A percentile compares a stretch with the other conserved stretches of the same genome.
Evolutionary conservation across 164 flowering plant species (phyloP).

Genomic region (Santalum album): DNA sequence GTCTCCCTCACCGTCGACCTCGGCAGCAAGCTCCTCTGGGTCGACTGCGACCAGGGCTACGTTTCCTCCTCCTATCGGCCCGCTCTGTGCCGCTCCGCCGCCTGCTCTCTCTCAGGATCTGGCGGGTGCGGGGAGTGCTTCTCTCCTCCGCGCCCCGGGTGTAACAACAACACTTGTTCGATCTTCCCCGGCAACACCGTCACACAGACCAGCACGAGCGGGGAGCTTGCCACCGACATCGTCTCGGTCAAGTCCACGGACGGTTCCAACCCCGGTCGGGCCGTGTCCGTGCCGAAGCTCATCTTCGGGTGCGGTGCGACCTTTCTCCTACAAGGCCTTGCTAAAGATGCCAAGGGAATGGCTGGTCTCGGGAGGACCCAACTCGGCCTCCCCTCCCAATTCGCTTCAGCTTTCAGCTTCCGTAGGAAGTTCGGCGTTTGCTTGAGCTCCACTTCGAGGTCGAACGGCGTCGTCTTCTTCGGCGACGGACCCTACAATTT

Average conservation of each 20-base stretch:
- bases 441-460: constrained; percentile 7
- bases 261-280: constrained; percentile 2
- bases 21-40: neutral
- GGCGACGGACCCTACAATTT: constrained; percentile 13
- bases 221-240: constrained; percentile 21
- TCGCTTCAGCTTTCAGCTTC: constrained; percentile 15
- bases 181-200: constrained; percentile 16
- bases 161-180: constrained; percentile 13
- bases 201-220: constrained; percentile 10
- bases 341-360: constrained; percentile 31
- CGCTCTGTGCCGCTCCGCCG: neutral
- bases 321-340: constrained; percentile 24
- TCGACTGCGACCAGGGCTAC: constrained; percentile 1
- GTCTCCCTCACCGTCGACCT: neutral
- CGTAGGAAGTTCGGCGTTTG: constrained; percentile 31
- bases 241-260: constrained; percentile 18
- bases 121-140: neutral
- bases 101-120: neutral
- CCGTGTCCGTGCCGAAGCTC: constrained; percentile 10
- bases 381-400: constrained; percentile 27
- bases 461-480: constrained; percentile 19
- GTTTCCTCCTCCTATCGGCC: constrained; percentile 1
- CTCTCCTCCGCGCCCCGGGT: neutral
- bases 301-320: constrained; percentile 24
- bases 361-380: constrained; percentile 31